Conservation (phyloP, 441 rosid genomes). For the Adansonia gregorii region DNA sequence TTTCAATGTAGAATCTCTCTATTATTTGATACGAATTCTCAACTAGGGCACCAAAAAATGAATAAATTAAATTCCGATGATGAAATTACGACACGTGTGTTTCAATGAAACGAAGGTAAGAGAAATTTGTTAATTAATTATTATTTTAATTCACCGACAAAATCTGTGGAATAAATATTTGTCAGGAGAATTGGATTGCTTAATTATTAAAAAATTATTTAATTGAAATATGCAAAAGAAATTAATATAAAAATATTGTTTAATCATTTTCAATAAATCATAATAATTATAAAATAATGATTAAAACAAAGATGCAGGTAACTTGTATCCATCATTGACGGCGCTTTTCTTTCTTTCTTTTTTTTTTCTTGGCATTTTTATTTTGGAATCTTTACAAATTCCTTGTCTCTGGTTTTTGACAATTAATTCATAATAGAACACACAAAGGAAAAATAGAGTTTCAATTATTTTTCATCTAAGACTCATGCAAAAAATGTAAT, state of each 20-base stretch:
- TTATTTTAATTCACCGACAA: conserved; percentile 15
- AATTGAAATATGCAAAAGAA: conserved; percentile 15
- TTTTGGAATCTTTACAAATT: neutral
- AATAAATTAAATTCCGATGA: neutral
- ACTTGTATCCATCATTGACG: neutral
- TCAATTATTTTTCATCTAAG: neutral
- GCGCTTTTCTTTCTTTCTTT: too few relatives aligned
- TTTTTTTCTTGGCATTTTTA: neutral
- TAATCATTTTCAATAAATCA: neutral
- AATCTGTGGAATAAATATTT: neutral
- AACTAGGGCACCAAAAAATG: neutral
- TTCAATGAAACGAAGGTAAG: neutral
- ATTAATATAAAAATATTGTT: neutral
- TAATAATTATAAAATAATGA: neutral
- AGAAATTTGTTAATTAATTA: neutral
- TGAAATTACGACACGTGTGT: neutral
- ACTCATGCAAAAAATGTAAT: neutral
- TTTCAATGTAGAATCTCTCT: neutral
- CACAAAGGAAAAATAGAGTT: neutral
- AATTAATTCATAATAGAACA: neutral
- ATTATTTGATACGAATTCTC: neutral
- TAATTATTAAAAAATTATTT: neutral
- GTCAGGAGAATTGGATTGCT: neutral
- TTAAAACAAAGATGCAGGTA: neutral
- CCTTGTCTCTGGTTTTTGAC: neutral